Conservation (phyloP, 305 asterid genomes). For the Euphrasia arctica region DNA sequence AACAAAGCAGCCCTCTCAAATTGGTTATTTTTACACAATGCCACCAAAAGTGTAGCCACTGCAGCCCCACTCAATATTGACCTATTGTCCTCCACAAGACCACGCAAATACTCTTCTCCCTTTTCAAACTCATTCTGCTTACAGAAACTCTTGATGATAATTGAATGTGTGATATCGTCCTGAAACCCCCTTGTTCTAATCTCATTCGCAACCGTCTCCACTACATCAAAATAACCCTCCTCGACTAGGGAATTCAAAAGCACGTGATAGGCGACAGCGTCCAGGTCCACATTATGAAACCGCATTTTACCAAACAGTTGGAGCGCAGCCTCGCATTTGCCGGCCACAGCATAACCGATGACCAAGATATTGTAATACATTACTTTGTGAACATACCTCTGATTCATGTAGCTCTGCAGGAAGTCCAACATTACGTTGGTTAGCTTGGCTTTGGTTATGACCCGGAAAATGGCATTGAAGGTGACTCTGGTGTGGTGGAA, state of each 20-base stretch:
- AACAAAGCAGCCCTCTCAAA: conserved; percentile 49
- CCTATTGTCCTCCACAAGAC: conserved; percentile 30
- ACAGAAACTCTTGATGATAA: conserved; percentile 52
- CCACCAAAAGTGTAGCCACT: conserved; percentile 50
- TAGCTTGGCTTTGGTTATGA: conserved; percentile 45
- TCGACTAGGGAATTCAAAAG: conserved; percentile 66
- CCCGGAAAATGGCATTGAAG: conserved; percentile 53
- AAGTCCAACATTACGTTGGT: conserved; percentile 47
- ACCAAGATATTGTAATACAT: conserved; percentile 46
- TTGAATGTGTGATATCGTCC: conserved; percentile 47
- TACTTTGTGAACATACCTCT: conserved; percentile 29
- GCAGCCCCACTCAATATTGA: conserved; percentile 37
- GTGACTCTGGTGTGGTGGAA: conserved; percentile 60
- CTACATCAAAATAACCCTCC: conserved; percentile 47
- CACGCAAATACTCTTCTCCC: conserved; percentile 48
- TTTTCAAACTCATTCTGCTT: conserved; percentile 43
- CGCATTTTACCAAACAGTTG: conserved; percentile 71
- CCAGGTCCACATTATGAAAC: conserved; percentile 54
- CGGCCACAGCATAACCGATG: conserved; percentile 66
- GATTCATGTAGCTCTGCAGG: conserved; percentile 33
- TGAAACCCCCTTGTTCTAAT: conserved; percentile 47
- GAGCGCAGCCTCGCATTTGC: conserved; percentile 56
- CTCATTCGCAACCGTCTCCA: conserved; percentile 42
- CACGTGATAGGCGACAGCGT: conserved; percentile 49
- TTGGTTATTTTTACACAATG: conserved; percentile 51